Evolutionary conservation across 805 yeast species (phyloP).

Genomic region (Brettanomyces bruxellensis): DNA sequence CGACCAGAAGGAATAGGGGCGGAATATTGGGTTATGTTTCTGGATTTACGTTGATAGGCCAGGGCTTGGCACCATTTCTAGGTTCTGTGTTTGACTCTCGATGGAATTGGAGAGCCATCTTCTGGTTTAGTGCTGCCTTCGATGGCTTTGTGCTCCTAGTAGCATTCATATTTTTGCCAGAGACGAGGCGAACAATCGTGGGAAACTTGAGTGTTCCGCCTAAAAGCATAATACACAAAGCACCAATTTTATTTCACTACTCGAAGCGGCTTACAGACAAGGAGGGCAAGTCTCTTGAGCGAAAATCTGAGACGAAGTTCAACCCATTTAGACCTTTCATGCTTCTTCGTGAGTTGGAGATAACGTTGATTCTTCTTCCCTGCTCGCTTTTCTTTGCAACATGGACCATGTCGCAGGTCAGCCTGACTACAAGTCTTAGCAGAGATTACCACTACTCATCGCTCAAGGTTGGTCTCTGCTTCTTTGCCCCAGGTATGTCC

Average conservation of each 20-base stretch:
- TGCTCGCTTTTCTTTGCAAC: slow-evolving; percentile 44
- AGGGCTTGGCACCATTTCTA: slow-evolving; percentile 72
- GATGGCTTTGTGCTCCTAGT: slow-evolving; percentile 35
- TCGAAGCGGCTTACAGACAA: slow-evolving; percentile 22
- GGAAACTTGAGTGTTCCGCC: slow-evolving; percentile 71
- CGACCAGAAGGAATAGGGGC: slow-evolving; percentile 60
- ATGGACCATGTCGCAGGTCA: slow-evolving; percentile 64
- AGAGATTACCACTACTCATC: slow-evolving; percentile 41
- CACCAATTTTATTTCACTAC: slow-evolving; percentile 33
- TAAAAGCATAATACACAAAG: slow-evolving; percentile 26
- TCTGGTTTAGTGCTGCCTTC: slow-evolving; percentile 65
- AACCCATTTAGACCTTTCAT: slow-evolving; percentile 9
- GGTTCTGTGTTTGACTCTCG: slow-evolving; percentile 44
- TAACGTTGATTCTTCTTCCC: background rate
- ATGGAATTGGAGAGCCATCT: slow-evolving; percentile 68
- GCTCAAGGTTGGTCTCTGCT: slow-evolving; percentile 59
- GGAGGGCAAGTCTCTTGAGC: slow-evolving; percentile 18
- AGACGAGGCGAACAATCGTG: slow-evolving; percentile 61
- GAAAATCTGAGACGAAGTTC: slow-evolving; percentile 19
- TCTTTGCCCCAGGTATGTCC: slow-evolving; percentile 65
- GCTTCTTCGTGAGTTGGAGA: background rate
- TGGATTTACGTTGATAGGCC: slow-evolving; percentile 63
- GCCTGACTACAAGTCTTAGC: slow-evolving; percentile 48
- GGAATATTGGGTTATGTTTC: slow-evolving; percentile 54
- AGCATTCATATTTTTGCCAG: slow-evolving; percentile 46